A percentile compares a stretch with the other conserved stretches of the same genome.
Evolutionary conservation across 257 asterid genomes (phyloP).

Genomic region (Gynochthodes officinalis): DNA sequence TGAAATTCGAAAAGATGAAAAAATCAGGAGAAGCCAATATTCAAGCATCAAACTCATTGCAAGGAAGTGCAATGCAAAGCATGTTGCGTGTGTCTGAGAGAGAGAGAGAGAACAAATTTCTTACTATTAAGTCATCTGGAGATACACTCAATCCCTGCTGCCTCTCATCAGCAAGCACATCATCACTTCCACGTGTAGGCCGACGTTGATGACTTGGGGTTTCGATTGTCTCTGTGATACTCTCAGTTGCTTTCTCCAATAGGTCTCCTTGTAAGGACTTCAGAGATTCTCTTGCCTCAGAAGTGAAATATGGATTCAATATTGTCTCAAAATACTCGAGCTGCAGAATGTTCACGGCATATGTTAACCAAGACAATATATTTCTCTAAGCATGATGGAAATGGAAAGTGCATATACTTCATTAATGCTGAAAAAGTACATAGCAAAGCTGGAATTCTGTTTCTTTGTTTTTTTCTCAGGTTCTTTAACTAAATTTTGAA

Average conservation of each 20-base stretch:
- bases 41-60: background rate
- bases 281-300: slow-evolving; percentile 88
- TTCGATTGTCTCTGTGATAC: slow-evolving; percentile 61
- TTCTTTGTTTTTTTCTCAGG: background rate
- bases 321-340: slow-evolving; percentile 96
- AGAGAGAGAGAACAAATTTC: slow-evolving; percentile 21
- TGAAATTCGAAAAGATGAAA: background rate
- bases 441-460: background rate
- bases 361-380: slow-evolving; percentile 2
- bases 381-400: background rate
- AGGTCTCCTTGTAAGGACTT: slow-evolving; percentile 89
- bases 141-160: slow-evolving; percentile 68
- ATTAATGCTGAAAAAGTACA: background rate
- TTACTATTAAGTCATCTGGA: slow-evolving; percentile 96
- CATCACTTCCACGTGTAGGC: slow-evolving; percentile 89
- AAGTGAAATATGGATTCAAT: slow-evolving; percentile 87
- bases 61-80: no score
- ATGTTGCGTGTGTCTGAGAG: no score
- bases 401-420: background rate
- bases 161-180: slow-evolving; percentile 74
- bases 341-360: slow-evolving; percentile 49
- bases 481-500: background rate
- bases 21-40: background rate
- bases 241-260: slow-evolving; percentile 83
- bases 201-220: slow-evolving; percentile 94